These are phyloP conservation scores for Aspergillus cavernicola DNA, from an alignment of 495 filamentous ascomycete species.

Conservation along the genomic window DNA sequence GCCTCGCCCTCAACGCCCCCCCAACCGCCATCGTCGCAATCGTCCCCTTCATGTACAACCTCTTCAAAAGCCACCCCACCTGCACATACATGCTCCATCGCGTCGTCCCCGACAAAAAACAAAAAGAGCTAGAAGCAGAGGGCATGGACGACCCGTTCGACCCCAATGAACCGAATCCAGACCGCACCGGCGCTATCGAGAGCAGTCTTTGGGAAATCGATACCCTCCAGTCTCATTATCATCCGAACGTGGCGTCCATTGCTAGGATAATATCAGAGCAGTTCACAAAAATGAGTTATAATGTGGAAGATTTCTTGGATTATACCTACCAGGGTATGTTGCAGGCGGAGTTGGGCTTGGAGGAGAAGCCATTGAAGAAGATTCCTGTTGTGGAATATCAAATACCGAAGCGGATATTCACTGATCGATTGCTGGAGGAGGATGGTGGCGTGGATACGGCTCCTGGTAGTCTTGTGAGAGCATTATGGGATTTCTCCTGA, in stretches of 20 bases:
- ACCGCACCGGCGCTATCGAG: slow-evolving; percentile 80
- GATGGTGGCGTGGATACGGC: slow-evolving; percentile 43
- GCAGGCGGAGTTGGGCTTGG: slow-evolving; percentile 64
- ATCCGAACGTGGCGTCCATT: slow-evolving; percentile 93
- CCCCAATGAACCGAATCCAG: slow-evolving; percentile 71
- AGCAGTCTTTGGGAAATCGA: slow-evolving; percentile 95
- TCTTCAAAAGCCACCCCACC: slow-evolving; percentile 82
- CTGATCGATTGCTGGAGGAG: slow-evolving; percentile 40
- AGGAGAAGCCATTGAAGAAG: slow-evolving; percentile 74
- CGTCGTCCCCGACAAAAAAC: slow-evolving; percentile 54
- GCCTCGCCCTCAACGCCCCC: slow-evolving; percentile 78
- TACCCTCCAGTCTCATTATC: slow-evolving; percentile 86
- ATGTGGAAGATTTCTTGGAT: slow-evolving; percentile 92
- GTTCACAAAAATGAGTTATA: slow-evolving; percentile 93
- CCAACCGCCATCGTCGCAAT: slow-evolving; percentile 83
- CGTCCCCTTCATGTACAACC: slow-evolving; percentile 92
- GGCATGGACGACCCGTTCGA: slow-evolving; percentile 81
- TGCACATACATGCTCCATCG: slow-evolving; percentile 96
- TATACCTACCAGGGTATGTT: slow-evolving; percentile 89
- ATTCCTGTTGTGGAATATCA: slow-evolving; percentile 85
- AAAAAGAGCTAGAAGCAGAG: slow-evolving; percentile 53
- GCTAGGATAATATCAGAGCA: slow-evolving; percentile 93
- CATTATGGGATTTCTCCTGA: slow-evolving; percentile 38
- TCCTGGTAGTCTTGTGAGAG: slow-evolving; percentile 35
- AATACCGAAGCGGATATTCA: slow-evolving; percentile 87